These are phyloP conservation scores for Colletotrichum sp. DNA, from an alignment of 2,329 filamentous ascomycete genomes.

Conservation along the genomic window DNA sequence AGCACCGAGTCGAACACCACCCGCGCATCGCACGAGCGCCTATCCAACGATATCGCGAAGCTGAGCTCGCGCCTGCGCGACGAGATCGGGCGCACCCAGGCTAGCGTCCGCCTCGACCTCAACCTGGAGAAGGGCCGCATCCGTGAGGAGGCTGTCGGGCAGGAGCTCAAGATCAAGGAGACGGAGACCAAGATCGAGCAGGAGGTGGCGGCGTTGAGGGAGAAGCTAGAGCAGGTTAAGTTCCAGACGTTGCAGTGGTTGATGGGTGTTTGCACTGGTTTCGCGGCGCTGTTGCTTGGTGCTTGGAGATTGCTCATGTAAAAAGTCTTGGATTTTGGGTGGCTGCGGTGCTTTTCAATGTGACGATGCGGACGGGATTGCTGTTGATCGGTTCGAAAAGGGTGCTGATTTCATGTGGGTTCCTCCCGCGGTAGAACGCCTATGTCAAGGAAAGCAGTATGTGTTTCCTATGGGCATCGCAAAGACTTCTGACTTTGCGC, in stretches of 20 bases:
- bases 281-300: constrained; percentile 70
- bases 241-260: constrained; percentile 98
- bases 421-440: background rate
- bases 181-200: constrained; percentile 98
- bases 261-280: constrained; percentile 81
- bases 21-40: constrained; percentile 85
- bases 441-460: background rate
- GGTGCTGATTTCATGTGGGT: background rate
- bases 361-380: background rate
- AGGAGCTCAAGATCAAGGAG: constrained; percentile 98
- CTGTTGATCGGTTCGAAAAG: background rate
- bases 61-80: constrained; percentile 87
- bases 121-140: constrained; percentile 98
- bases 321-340: background rate
- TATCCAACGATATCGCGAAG: constrained; percentile 95
- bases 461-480: background rate
- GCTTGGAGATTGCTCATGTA: constrained; percentile 74
- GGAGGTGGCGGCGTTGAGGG: constrained; percentile 87
- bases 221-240: constrained; percentile 96
- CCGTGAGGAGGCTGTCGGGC: constrained; percentile 91
- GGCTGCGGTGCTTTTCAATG: background rate
- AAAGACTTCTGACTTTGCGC: background rate
- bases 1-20: constrained; percentile 90
- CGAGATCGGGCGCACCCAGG: constrained; percentile 93
- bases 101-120: constrained; percentile 87